Conservation (phyloP, 1,139 yeast species). For the Kodamaea alishanica region DNA sequence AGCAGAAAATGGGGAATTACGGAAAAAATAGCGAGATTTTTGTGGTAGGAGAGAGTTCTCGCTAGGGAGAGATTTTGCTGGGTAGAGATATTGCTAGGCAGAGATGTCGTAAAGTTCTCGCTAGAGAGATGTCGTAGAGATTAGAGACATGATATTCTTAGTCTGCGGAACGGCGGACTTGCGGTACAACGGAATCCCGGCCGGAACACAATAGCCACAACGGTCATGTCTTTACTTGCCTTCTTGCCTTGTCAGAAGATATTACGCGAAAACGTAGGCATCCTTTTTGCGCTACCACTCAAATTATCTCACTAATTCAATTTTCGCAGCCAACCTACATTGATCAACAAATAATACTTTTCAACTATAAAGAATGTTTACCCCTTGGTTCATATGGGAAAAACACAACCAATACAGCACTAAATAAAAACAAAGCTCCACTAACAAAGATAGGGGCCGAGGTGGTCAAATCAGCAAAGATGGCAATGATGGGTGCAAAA, state of each 20-base stretch:
- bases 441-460: constrained; percentile 44
- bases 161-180: no score
- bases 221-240: neutral
- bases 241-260: neutral
- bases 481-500: constrained; percentile 45
- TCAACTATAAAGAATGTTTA: constrained; percentile 11
- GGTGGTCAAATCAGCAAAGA: constrained; percentile 39
- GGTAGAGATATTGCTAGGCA: no score
- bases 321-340: neutral
- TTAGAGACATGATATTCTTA: no score
- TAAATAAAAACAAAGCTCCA: constrained; percentile 37
- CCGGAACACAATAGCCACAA: no score
- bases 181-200: no score
- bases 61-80: neutral
- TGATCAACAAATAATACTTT: neutral
- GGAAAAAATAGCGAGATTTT: no score
- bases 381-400: constrained; percentile 41
- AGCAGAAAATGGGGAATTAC: no score
- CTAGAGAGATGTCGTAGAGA: no score
- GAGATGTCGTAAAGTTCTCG: no score
- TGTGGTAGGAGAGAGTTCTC: neutral
- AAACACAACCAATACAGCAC: constrained; percentile 33
- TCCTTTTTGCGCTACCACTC: neutral
- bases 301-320: neutral
- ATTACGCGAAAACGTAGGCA: neutral